Conservation (phyloP, 345 rosid species). For the Passiflora organensis region DNA sequence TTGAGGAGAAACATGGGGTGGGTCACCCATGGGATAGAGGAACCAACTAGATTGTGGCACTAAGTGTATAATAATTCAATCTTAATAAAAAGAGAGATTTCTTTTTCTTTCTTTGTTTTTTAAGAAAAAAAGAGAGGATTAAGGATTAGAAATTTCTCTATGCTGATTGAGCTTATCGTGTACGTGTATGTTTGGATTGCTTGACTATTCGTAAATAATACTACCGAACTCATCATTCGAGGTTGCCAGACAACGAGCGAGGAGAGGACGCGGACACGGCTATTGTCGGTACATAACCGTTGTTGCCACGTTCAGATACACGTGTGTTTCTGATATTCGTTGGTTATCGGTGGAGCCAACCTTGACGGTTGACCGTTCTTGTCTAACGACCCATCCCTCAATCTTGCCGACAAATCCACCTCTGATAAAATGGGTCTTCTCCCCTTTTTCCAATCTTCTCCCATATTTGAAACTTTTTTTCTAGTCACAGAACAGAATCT, state of each 20-base stretch:
- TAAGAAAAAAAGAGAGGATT: not conserved
- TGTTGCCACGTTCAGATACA: constrained; percentile 37
- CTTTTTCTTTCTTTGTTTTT: too few relatives aligned
- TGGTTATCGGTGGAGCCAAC: constrained; percentile 13
- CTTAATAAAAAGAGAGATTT: not conserved
- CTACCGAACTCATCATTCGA: constrained; percentile 9
- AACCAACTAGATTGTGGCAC: too few relatives aligned
- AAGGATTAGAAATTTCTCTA: not conserved
- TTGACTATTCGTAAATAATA: not conserved
- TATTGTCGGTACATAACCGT: constrained; percentile 36
- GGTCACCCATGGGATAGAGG: too few relatives aligned
- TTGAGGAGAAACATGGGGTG: too few relatives aligned
- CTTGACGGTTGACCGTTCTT: constrained; percentile 43
- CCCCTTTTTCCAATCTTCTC: not conserved
- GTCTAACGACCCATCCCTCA: constrained; percentile 19
- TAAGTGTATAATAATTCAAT: too few relatives aligned
- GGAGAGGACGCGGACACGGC: constrained; percentile 11
- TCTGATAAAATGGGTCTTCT: not conserved
- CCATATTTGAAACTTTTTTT: too few relatives aligned
- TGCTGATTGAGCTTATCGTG: too few relatives aligned
- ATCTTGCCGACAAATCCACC: constrained; percentile 37
- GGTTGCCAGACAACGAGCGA: not conserved
- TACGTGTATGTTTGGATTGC: not conserved
- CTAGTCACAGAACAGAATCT: too few relatives aligned
- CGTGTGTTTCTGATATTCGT: constrained; percentile 28